phyloP scores from a whole-genome alignment of 345 rosid species.

The Reutealis trisperma region DNA sequence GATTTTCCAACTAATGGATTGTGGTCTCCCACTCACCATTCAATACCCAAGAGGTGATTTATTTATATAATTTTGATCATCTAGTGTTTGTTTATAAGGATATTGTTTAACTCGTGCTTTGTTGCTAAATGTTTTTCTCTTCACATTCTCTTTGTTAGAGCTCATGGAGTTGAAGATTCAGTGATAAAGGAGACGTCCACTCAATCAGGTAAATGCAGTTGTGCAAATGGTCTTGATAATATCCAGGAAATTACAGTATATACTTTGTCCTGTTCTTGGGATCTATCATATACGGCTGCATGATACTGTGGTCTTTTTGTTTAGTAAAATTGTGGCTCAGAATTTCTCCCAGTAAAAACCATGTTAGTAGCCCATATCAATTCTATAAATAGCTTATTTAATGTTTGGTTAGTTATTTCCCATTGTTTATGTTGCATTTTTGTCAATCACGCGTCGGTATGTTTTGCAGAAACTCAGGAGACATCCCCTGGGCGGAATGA shows the following conservation, averaged over 20 bases:
- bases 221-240: background rate
- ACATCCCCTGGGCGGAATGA: conserved; percentile 31
- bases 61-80: conserved; percentile 1
- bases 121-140: conserved; percentile 7
- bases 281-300: too few species aligned
- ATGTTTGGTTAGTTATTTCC: background rate
- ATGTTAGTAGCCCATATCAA: background rate
- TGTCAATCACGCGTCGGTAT: conserved; percentile 6
- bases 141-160: conserved; percentile 40
- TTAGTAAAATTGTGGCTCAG: background rate
- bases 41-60: conserved; percentile 46
- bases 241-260: background rate
- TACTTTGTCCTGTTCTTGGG: too few species aligned
- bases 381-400: background rate
- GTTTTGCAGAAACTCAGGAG: conserved; percentile 49
- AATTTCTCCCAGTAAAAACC: too few species aligned
- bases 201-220: conserved; percentile 40
- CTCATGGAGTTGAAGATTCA: conserved; percentile 38
- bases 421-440: background rate
- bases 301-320: background rate
- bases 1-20: conserved; percentile 32
- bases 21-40: conserved; percentile 24
- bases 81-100: background rate
- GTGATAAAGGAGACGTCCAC: conserved; percentile 40
- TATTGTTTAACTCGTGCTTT: conserved; percentile 11